These are phyloP conservation scores for Moesziomyces globuligerus DNA, from an alignment of 1,284 basidiomycete species.

Conservation along the genomic window DNA sequence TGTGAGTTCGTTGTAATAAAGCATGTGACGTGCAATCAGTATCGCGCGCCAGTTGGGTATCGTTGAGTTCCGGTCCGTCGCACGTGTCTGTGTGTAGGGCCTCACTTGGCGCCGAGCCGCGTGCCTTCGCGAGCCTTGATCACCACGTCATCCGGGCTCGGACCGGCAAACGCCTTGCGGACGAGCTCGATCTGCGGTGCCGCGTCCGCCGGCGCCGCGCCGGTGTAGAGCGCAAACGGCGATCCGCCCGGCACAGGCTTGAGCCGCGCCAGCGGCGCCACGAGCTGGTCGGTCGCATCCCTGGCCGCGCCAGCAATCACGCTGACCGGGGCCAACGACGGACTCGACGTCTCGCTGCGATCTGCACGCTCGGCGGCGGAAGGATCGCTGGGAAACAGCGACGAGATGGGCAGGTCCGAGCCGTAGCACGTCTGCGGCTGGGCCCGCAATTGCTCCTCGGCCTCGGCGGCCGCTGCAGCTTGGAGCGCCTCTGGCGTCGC, in stretches of 20 bases:
- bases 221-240: slow-evolving; percentile 40
- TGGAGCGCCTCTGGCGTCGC: slow-evolving; percentile 33
- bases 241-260: slow-evolving; percentile 38
- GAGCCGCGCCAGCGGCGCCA: slow-evolving; percentile 15
- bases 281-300: slow-evolving; percentile 19
- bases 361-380: background rate
- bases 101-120: slow-evolving; percentile 51
- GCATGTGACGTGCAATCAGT: background rate
- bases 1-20: no score
- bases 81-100: no score
- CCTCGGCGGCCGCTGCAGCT: slow-evolving; percentile 31
- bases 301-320: slow-evolving; percentile 23
- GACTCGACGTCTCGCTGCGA: background rate
- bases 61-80: no score
- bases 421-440: slow-evolving; percentile 41
- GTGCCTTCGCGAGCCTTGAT: slow-evolving; percentile 82
- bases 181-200: slow-evolving; percentile 32
- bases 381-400: slow-evolving; percentile 46
- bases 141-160: slow-evolving; percentile 88
- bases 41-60: background rate
- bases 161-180: slow-evolving; percentile 74
- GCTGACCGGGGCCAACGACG: slow-evolving; percentile 14
- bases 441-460: slow-evolving; percentile 30
- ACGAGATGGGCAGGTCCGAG: slow-evolving; percentile 36
- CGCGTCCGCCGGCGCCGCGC: slow-evolving; percentile 8